These are phyloP conservation scores for Rhododendron molle DNA, from an alignment of 148 eudicot species.

Conservation along the genomic window DNA sequence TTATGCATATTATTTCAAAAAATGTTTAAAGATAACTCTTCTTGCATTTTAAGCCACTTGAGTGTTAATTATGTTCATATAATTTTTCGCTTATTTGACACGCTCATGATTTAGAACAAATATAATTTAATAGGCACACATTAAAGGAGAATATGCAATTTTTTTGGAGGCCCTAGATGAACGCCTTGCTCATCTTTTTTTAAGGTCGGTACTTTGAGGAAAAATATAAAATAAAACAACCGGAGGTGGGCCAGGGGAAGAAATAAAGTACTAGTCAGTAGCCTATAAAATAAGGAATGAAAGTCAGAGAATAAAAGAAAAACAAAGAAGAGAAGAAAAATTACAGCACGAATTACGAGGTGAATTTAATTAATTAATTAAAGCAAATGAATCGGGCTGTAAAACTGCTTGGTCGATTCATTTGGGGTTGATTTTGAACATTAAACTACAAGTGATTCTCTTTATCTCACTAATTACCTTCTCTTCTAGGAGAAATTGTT, in stretches of 20 bases:
- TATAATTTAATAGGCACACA: not conserved
- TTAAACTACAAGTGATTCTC: not conserved
- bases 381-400: constrained; percentile 29
- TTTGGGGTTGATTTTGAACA: constrained; percentile 13
- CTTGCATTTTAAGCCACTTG: not conserved
- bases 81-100: too few species aligned
- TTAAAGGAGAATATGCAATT: not conserved
- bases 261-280: not conserved
- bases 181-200: not conserved
- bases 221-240: not conserved
- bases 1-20: too few species aligned
- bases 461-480: not conserved
- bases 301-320: not conserved
- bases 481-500: not conserved
- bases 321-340: not conserved
- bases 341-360: constrained; percentile 20
- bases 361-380: constrained; percentile 7
- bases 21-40: not conserved
- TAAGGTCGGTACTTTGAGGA: not conserved
- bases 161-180: not conserved
- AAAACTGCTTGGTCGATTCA: constrained; percentile 21
- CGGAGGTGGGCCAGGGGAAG: not conserved
- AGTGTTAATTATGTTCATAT: too few species aligned
- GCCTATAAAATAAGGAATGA: not conserved
- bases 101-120: too few species aligned